Percentiles rank a stretch among this genome's conserved stretches.
Evolutionary conservation across 257 asterid genomes (phyloP).

Genomic region (Galeopsis tetrahit): DNA sequence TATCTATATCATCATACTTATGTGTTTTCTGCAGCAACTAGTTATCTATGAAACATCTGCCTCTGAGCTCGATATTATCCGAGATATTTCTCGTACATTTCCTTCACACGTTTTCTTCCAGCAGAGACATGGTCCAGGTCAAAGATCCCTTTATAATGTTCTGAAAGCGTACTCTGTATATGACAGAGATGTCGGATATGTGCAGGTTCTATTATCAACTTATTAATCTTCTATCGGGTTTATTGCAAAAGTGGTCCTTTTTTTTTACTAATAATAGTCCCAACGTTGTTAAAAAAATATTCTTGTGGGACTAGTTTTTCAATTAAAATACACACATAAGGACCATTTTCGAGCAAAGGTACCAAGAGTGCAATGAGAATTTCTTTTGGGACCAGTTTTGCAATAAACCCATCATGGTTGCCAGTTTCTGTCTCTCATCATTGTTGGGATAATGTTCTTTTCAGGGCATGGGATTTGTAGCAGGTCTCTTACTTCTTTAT

Average conservation of each 20-base stretch:
- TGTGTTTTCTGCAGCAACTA: slow-evolving; percentile 82
- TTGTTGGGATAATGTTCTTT: slow-evolving; percentile 38
- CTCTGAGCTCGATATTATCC: slow-evolving; percentile 94
- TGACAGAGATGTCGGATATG: slow-evolving; percentile 98
- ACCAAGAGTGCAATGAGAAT: too few species aligned
- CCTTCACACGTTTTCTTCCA: slow-evolving; percentile 99
- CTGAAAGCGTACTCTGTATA: slow-evolving; percentile 93
- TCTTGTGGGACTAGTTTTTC: too few species aligned
- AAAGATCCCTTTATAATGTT: slow-evolving; percentile 96
- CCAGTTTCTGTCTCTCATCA: slow-evolving; percentile 29
- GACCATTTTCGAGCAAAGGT: too few species aligned
- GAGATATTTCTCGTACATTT: slow-evolving; percentile 98
- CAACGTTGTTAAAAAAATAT: too few species aligned
- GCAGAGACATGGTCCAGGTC: slow-evolving; percentile 99
- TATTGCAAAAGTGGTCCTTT: too few species aligned
- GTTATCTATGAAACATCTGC: slow-evolving; percentile 98
- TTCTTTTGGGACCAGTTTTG: too few species aligned
- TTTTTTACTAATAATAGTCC: too few species aligned
- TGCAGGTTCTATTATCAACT: slow-evolving; percentile 65
- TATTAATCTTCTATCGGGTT: slow-evolving; percentile 4
- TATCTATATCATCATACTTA: slow-evolving; percentile 32
- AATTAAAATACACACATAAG: too few species aligned
- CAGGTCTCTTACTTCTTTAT: slow-evolving; percentile 94
- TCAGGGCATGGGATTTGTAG: slow-evolving; percentile 99
- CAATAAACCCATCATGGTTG: too few species aligned